Evolutionary conservation across 495 filamentous ascomycete species (phyloP), one percentile per base, ranked within the genome.

Genomic region (Hyphodiscus hymeniophilus): DNA sequence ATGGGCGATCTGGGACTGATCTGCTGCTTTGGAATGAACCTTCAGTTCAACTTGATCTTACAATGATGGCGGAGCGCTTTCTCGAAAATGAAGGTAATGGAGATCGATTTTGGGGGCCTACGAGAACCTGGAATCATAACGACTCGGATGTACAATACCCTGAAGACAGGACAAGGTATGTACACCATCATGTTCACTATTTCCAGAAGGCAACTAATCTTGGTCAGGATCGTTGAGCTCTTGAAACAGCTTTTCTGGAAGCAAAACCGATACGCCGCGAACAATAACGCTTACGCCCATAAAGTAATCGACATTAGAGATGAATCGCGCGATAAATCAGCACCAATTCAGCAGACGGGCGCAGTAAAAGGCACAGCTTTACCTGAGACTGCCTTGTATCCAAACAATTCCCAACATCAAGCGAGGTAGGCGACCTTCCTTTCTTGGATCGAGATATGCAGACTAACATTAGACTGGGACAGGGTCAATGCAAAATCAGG

Each of bases 241-340:
- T 31, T 51, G 12, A 42, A 33, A 15, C 49, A 51, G n/a, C 33
- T 51, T 15, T 51, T 51, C 20, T 51, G 49, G 49, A 51, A 46
- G 38, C 49, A 51, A 40, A 51, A 51, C 34, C 32, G 42, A 35
- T 51, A 51, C 20, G 24, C 26, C 12, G 21, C 6, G 20, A 51
- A 51, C 16, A 51, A 51, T 17, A 21, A 23, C 8, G 42, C 34
- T 13, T 51, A 51, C 26, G 26, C 8, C 17, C 16, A 40, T 21
- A 51, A 51, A 33, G 24, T 34, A 3, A 1, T 34, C 8, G 42
- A 40, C 12, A 2, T 34, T 4, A n/a, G 20, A 39, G 48, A 39
- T 30, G 11, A 11, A 45, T 38, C 41, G 10, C 16, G 6, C 15
- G 42, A 45, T 28, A 28, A 10, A 5, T 28, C 26, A 28, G 11